Evolutionary conservation across 2,329 filamentous ascomycete genomes (phyloP).

Genomic region (Arachnopeziza araneosa): DNA sequence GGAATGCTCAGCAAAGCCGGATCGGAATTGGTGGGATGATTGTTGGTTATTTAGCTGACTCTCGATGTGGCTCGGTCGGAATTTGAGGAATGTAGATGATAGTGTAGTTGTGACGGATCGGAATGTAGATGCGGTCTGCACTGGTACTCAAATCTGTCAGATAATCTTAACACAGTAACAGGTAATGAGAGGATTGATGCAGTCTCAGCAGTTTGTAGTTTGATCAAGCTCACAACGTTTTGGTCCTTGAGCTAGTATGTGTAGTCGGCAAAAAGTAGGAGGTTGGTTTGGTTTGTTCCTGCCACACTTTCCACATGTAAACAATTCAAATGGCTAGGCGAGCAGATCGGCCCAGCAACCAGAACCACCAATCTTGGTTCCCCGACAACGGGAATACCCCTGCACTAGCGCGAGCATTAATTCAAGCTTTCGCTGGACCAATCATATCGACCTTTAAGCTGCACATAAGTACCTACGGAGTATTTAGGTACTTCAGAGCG

Average conservation of each 20-base stretch:
- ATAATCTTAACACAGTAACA: conserved; percentile 3
- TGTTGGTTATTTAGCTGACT: conserved; percentile 1
- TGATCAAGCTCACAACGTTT: conserved; percentile 8
- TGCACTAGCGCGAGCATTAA: too few species aligned
- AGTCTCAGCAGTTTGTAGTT: conserved; percentile 8
- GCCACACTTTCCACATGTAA: neutral
- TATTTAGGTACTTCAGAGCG: too few species aligned
- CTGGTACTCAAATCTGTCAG: conserved; percentile 1
- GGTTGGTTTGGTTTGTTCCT: neutral
- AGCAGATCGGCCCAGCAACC: neutral
- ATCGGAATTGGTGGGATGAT: conserved; percentile 4
- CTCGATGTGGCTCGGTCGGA: neutral
- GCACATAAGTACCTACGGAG: too few species aligned
- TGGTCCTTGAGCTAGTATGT: conserved; percentile 6
- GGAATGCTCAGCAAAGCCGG: conserved; percentile 27
- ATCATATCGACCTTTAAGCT: too few species aligned
- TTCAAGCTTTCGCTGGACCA: too few species aligned
- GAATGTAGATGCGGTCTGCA: neutral
- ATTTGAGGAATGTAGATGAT: conserved; percentile 17
- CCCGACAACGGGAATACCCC: too few species aligned
- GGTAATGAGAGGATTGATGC: conserved; percentile 1
- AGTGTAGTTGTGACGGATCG: neutral
- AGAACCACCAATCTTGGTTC: neutral
- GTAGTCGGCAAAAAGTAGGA: conserved; percentile 1
- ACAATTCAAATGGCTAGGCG: neutral